Percentiles rank a stretch among this genome's conserved stretches.
These are phyloP conservation scores for Aspergillus niger DNA, from an alignment of 2,329 filamentous ascomycete species.

Conservation along the genomic window DNA sequence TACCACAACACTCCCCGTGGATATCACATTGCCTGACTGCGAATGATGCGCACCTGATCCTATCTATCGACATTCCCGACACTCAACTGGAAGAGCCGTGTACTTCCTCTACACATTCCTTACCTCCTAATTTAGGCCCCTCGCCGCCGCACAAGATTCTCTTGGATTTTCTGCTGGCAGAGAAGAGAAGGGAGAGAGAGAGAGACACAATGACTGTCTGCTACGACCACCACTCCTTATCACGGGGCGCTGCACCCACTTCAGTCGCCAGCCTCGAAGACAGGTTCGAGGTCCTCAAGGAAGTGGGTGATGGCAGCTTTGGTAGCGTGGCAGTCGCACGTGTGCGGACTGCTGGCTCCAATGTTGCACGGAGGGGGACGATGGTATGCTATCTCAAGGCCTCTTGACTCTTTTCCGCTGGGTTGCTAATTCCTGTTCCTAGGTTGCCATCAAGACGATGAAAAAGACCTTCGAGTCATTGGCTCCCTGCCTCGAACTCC, in stretches of 20 bases:
- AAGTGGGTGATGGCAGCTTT: slow-evolving; percentile 98
- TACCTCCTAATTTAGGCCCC: slow-evolving; percentile 13
- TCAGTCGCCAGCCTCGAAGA: slow-evolving; percentile 72
- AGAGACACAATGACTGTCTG: slow-evolving; percentile 69
- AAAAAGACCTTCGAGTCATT: slow-evolving; percentile 99
- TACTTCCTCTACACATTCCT: slow-evolving; percentile 13
- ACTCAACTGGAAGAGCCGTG: slow-evolving; percentile 15
- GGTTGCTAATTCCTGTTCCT: slow-evolving; percentile 19
- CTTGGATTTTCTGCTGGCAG: slow-evolving; percentile 45
- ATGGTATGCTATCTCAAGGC: slow-evolving; percentile 64
- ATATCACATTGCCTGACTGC: slow-evolving; percentile 22
- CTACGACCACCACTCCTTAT: slow-evolving; percentile 70
- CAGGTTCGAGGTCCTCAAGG: slow-evolving; percentile 94
- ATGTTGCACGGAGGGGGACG: slow-evolving; percentile 84
- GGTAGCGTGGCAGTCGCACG: slow-evolving; percentile 91
- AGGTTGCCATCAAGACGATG: slow-evolving; percentile 99
- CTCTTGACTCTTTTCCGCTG: not conserved
- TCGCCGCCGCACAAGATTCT: slow-evolving; percentile 24
- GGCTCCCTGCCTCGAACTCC: slow-evolving; percentile 82
- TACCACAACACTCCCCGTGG: slow-evolving; percentile 16
- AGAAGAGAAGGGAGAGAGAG: slow-evolving; percentile 31
- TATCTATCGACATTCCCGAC: slow-evolving; percentile 24
- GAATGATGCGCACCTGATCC: slow-evolving; percentile 34
- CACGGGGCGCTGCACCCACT: slow-evolving; percentile 57
- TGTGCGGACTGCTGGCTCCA: slow-evolving; percentile 85